These are phyloP conservation scores for Lithospermum erythrorhizon DNA, from an alignment of 257 asterid species.

Conservation along the genomic window DNA sequence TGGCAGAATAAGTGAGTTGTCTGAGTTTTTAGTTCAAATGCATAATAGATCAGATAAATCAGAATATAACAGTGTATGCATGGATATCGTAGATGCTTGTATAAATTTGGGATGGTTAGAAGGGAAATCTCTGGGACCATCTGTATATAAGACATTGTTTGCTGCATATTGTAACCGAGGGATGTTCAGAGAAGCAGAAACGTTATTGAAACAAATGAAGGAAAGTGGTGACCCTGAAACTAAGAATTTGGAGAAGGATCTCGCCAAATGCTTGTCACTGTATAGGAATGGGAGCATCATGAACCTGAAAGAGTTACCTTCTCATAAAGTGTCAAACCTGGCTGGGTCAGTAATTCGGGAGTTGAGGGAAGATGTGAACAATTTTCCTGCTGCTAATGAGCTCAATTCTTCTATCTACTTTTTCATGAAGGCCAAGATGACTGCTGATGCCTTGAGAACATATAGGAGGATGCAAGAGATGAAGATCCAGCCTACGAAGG, in stretches of 20 bases:
- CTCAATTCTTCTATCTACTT: constrained; percentile 64
- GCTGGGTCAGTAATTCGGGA: constrained; percentile 31
- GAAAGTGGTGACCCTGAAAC: constrained; percentile 16
- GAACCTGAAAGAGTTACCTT: constrained; percentile 14
- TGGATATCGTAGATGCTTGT: constrained; percentile 51
- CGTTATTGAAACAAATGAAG: constrained; percentile 32
- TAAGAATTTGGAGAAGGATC: constrained; percentile 10
- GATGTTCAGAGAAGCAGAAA: constrained; percentile 63
- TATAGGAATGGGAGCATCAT: constrained; percentile 13
- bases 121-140: constrained; percentile 21
- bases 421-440: constrained; percentile 77
- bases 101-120: constrained; percentile 70
- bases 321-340: constrained; percentile 22
- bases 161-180: constrained; percentile 35
- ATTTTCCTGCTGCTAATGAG: constrained; percentile 25
- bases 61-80: constrained; percentile 25
- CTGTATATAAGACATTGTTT: constrained; percentile 43
- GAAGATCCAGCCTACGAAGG: constrained; percentile 50
- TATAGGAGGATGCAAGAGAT: constrained; percentile 59
- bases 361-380: constrained; percentile 31
- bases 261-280: constrained; percentile 10
- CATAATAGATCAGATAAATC: constrained; percentile 23
- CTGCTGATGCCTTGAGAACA: constrained; percentile 59
- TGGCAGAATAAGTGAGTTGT: constrained; percentile 49
- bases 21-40: constrained; percentile 43